Percentiles rank a stretch among this genome's conserved stretches.
phyloP scores from a whole-genome alignment of 106 monocot genomes.

The Dioscorea alata region DNA sequence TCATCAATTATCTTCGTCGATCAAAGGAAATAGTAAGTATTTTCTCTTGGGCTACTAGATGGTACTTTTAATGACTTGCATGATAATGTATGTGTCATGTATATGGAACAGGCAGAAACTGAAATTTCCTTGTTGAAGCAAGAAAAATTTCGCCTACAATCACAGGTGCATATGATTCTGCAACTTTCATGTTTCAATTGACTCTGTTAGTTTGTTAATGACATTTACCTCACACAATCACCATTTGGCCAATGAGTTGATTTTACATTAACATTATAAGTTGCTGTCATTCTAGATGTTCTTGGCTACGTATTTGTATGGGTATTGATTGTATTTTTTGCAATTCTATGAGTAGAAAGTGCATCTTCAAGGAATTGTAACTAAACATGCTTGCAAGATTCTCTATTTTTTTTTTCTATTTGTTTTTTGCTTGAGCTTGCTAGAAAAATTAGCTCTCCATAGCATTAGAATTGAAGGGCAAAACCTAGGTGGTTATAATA shows the following conservation, averaged over 20 bases:
- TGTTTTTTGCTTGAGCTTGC: too few relatives aligned
- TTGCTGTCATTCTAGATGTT: too few relatives aligned
- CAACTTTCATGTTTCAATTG: not conserved
- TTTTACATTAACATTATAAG: not conserved
- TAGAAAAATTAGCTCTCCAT: too few relatives aligned
- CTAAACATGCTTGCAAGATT: too few relatives aligned
- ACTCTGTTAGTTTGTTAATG: not conserved
- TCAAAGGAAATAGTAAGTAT: slow-evolving; percentile 94
- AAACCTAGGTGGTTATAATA: too few relatives aligned
- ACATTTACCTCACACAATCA: not conserved
- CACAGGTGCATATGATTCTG: slow-evolving; percentile 42
- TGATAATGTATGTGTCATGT: not conserved
- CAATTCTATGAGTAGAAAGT: too few relatives aligned
- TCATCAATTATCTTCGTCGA: slow-evolving; percentile 73
- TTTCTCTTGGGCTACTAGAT: not conserved
- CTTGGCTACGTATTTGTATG: too few relatives aligned
- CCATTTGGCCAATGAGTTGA: not conserved
- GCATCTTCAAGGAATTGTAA: too few relatives aligned
- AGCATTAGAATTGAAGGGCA: too few relatives aligned
- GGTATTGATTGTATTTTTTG: too few relatives aligned
- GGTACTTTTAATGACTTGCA: too few relatives aligned
- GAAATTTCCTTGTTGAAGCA: slow-evolving; percentile 76
- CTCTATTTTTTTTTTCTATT: too few relatives aligned
- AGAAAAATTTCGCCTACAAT: slow-evolving; percentile 76
- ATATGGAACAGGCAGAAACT: slow-evolving; percentile 60